phyloP scores from a whole-genome alignment of 768 basidiomycete species.

The Agrocybe pediades region DNA sequence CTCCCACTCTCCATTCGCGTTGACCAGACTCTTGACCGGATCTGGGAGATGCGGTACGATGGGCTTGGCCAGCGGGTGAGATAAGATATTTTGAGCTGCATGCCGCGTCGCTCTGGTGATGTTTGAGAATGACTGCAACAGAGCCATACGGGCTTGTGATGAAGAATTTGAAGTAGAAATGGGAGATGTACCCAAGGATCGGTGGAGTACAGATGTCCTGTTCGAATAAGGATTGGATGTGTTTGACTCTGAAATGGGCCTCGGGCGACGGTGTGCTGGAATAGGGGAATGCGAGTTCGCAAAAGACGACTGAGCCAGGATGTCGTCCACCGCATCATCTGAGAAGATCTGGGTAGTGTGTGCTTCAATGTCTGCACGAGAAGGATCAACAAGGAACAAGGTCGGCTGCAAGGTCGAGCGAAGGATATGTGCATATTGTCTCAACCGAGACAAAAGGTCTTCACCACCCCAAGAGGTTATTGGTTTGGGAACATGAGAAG shows the following conservation, averaged over 20 bases:
- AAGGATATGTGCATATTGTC: slow-evolving; percentile 77
- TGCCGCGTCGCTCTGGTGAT: slow-evolving; percentile 92
- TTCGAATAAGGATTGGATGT: slow-evolving; percentile 53
- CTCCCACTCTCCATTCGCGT: slow-evolving; percentile 87
- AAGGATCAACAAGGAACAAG: slow-evolving; percentile 91
- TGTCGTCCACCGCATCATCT: slow-evolving; percentile 87
- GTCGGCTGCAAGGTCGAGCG: slow-evolving; percentile 85
- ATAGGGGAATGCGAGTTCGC: slow-evolving; percentile 79
- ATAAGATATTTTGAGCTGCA: slow-evolving; percentile 92
- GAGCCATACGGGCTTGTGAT: slow-evolving; percentile 75
- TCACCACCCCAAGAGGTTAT: slow-evolving; percentile 84
- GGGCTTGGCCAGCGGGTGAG: slow-evolving; percentile 94
- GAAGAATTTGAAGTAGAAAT: slow-evolving; percentile 46
- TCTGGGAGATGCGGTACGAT: slow-evolving; percentile 96
- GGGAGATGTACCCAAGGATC: slow-evolving; percentile 66
- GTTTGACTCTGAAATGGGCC: slow-evolving; percentile 51
- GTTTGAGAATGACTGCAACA: slow-evolving; percentile 93
- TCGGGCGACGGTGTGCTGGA: slow-evolving; percentile 79
- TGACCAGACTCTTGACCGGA: slow-evolving; percentile 88
- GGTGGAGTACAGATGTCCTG: slow-evolving; percentile 78
- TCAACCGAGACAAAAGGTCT: slow-evolving; percentile 76
- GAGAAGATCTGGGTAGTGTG: slow-evolving; percentile 84
- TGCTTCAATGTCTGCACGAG: slow-evolving; percentile 87
- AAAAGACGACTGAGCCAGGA: slow-evolving; percentile 78
- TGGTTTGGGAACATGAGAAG: slow-evolving; percentile 42